Base-by-base conservation (phyloP, 768 basidiomycete species). In the Daedaleopsis sinensis region DNA sequence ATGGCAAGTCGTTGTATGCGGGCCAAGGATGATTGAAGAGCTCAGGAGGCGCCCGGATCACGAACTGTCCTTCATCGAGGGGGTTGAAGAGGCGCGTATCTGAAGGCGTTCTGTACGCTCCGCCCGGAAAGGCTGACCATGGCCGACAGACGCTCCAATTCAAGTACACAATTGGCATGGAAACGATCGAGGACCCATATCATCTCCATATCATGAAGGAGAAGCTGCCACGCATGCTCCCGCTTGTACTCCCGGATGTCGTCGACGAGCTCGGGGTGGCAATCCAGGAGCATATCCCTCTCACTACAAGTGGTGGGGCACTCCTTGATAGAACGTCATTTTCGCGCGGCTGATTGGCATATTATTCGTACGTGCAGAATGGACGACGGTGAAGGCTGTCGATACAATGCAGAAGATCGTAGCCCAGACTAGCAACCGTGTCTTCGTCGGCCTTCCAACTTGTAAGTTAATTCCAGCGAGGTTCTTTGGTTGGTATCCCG, bases 1-100 rank as follows among this genome's bases (percentile, higher is more conserved):
- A 52, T 85, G 84, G 83, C 62, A 77, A 15, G 74, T 83, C 24
- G 69, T 85, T 10, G 68, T 80, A 18, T 75, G 74, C 27, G 78
- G 81, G 2, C 69, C 73, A 0, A 59, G 78, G 19, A 71, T 78
- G 38, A 70, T 84, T 13, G 80, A 85, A 12, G 85, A 86, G 50
- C 68, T 87, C 13, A 76, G 81, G 23, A 78, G 70, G 62, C 78
- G 79, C 18, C 72, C 78, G 6, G 82, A 82, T 49, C 73, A 80
- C 23, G 74, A 75, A 21, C 70, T 84, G 12, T 83, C 81, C 5
- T 42, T 42, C 39, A 18, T 13, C 3, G 39, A 42, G 11, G 39
- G 39, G 11, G 18, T 42, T 4, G 39, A 42, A 10, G 39, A 42
- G 18, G 39, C 11, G 18, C 13, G 39, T 42, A 42, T 42, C 3